Percentiles rank a stretch among this genome's conserved stretches.
phyloP scores from a whole-genome alignment of 192 early-diverging fungal genomes.

The Backusella macrospora region DNA sequence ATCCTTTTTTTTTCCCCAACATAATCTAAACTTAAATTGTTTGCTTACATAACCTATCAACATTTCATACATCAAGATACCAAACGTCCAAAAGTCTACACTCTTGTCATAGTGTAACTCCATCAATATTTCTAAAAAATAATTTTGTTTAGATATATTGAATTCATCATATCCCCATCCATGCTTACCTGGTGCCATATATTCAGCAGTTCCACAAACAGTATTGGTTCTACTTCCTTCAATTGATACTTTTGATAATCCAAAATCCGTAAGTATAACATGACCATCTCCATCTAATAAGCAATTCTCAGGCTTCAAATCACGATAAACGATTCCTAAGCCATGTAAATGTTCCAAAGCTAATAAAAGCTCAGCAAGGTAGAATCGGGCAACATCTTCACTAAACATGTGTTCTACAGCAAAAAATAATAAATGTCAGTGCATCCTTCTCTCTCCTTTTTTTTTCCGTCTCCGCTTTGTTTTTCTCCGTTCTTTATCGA shows the following conservation, averaged over 20 bases:
- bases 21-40: not conserved
- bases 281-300: slow-evolving; percentile 78
- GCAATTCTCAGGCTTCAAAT: slow-evolving; percentile 77
- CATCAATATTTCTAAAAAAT: slow-evolving; percentile 56
- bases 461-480: not conserved
- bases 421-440: not conserved
- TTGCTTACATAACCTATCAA: slow-evolving; percentile 67
- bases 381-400: slow-evolving; percentile 87
- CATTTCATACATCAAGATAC: slow-evolving; percentile 92
- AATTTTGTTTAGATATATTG: not conserved
- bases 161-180: slow-evolving; percentile 16
- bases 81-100: slow-evolving; percentile 93
- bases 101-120: slow-evolving; percentile 67
- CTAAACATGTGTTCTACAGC: slow-evolving; percentile 61
- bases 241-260: slow-evolving; percentile 82
- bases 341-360: slow-evolving; percentile 87
- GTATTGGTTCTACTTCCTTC: slow-evolving; percentile 57
- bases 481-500: not conserved
- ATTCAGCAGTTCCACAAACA: slow-evolving; percentile 81
- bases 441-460: not conserved
- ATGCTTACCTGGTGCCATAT: slow-evolving; percentile 62
- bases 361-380: slow-evolving; percentile 84
- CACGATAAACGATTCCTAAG: slow-evolving; percentile 89
- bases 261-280: slow-evolving; percentile 92
- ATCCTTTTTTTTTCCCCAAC: too few relatives aligned